These are phyloP conservation scores for Trifolium fragiferum DNA, from an alignment of 306 rosid genomes.

Conservation along the genomic window DNA sequence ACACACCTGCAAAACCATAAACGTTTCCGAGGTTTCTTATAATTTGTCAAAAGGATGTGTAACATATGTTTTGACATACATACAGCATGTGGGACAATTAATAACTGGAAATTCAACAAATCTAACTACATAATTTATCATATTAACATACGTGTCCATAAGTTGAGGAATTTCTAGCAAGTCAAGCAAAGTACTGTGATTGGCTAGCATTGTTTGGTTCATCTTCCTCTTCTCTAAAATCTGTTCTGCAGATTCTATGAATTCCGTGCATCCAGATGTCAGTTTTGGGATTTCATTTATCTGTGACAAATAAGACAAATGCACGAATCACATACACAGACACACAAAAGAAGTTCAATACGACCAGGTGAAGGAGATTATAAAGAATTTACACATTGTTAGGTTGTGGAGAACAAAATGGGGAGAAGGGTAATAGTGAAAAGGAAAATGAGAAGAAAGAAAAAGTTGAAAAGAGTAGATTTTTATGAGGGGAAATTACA, in stretches of 20 bases:
- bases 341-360: neutral
- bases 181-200: conserved; percentile 96
- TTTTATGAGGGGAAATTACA: too few relatives aligned
- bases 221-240: conserved; percentile 94
- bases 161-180: conserved; percentile 98
- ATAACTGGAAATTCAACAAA: conserved; percentile 11
- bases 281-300: conserved; percentile 81
- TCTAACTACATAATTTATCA: conserved; percentile 1
- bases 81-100: conserved; percentile 10
- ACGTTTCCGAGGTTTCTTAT: conserved; percentile 33
- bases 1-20: conserved; percentile 72
- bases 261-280: conserved; percentile 91
- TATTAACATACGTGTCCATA: conserved; percentile 80
- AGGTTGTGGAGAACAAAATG: conserved; percentile 19
- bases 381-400: neutral
- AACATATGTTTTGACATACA: neutral
- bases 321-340: conserved; percentile 29
- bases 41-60: conserved; percentile 24
- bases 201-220: conserved; percentile 93
- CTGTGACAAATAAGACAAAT: conserved; percentile 52
- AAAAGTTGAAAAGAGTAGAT: neutral
- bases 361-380: conserved; percentile 2
- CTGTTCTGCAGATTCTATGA: conserved; percentile 82
- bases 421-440: neutral
- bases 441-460: conserved; percentile 12